Base-by-base conservation (phyloP, 768 basidiomycete species). In the Suillus americanus region DNA sequence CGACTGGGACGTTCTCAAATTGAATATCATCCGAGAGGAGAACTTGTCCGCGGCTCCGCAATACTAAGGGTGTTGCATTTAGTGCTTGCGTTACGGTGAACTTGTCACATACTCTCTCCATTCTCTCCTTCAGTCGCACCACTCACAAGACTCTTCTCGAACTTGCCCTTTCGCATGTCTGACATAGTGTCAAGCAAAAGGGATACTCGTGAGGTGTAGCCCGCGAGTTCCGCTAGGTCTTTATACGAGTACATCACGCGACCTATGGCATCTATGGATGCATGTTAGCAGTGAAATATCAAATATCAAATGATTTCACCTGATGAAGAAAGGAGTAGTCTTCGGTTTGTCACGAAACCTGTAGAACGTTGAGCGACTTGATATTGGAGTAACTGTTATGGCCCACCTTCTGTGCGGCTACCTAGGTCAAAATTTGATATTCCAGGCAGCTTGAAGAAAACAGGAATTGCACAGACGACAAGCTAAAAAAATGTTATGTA, bases 161-260 rank as follows among this genome's bases (percentile, higher is more conserved):
- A 97, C 71, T 89, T 90, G 35, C 95, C 94, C 59, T 84, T 79
- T 64, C 87, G 86, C 28, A 97, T 87, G 64, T 96, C 95, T 25
- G 87, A 82, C 87, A 99, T 97, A 0, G 95, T 94, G 62, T 96
- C 92, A 10, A 99, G 83, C 1, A 98, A 83, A 51, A 89, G 85
- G 38, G 91, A 89, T 1, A 99, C 97, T 16, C 97, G 88, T 1
- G 94, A 86, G 3, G 97, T 98, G 74, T 97, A 98, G 13, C 97
- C 97, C 4, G 97, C 95, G 40, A 99, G 86, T 74, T 99, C 97
- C 5, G 94, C 88, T 5, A 99, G 82, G 74, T 99, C 96, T 77
- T 97, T 98, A 80, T 97, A 98, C 3, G 94, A 95, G 75, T 96
- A 97, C 94, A 99, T 95, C 35, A 97, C 88, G 23, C 96, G 86